Evolutionary conservation across 306 rosid species (phyloP), one percentile per base, ranked within the genome.

Genomic region (Cyamopsis tetragonoloba): DNA sequence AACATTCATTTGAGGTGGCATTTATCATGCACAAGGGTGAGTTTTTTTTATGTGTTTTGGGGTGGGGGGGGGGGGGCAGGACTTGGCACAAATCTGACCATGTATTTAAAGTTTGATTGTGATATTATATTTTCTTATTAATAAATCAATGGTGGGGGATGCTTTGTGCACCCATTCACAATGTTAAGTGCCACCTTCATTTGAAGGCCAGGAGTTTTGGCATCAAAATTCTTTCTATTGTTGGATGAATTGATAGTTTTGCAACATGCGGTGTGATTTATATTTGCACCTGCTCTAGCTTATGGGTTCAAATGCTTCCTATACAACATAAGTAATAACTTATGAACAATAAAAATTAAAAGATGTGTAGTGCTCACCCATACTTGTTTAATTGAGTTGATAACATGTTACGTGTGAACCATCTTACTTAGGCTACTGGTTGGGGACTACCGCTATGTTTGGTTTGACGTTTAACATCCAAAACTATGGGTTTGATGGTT

Each of bases 401-500:
- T 49, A 47, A 50, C 53, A 37, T 22, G 35, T 74, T 41, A 71
- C 41, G 7, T 77, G 63, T 64, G 48, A 64, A 43, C 66, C 60
- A 39, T 55, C 50, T 34, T 6, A 13, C 62, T 28, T 41, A 28
- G 18, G 75, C 24, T 32, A 48, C 70, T 51, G 38, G 24, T 66
- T 68, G 44, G 72, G 48, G 62, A 46, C 46, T n/a, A n/a, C n/a
- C n/a, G n/a, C n/a, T n/a, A n/a, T n/a, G n/a, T n/a, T n/a, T n/a
- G n/a, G n/a, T n/a, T n/a, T n/a, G n/a, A n/a, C n/a, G n/a, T n/a
- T n/a, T n/a, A n/a, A n/a, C n/a, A n/a, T n/a, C n/a, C n/a, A n/a
- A n/a, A n/a, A n/a, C n/a, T n/a, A n/a, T n/a, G n/a, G n/a, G n/a
- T n/a, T n/a, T n/a, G n/a, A n/a, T n/a, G n/a, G n/a, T n/a, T n/a